Base-by-base conservation (phyloP, 371 early-diverging fungal genomes). In the Nematocida homosporus region DNA sequence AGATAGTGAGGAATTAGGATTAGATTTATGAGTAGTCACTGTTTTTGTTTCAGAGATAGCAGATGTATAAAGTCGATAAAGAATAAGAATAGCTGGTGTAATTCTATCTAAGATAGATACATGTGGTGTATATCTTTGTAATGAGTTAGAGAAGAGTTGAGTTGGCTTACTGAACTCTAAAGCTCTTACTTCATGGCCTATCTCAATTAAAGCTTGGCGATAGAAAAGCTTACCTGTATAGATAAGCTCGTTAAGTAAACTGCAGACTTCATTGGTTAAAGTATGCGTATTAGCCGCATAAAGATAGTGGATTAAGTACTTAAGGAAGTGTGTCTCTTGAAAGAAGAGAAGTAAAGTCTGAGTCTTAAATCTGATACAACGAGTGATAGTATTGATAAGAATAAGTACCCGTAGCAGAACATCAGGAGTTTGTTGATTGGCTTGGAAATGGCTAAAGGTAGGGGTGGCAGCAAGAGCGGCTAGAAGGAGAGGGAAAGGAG, bases 261-360 rank as follows among this genome's bases (percentile, higher is more conserved):
- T 16, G 38, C 75, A 72, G 6, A 72, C 34, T 38, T 72, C 75
- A 37, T 72, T 72, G 27, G 75, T 72, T 16, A 72, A 30, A 13
- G 52, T 61, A 42, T 60, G 61, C 10, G 63, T 72, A 40, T 35
- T 20, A 13, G 50, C 63, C 6, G 18, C 37, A 41, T 72, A 42
- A 5, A 61, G 52, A 40, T 72, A 72, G 37, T 6, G 18, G 16
- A 42, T 44, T 47, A 48, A 25, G 13, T 30, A 34, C 4, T 50
- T 27, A 16, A 57, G 23, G 42, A 72, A 27, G 10, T 38, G n/a
- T 32, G 75, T 50, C 4, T 8, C 18, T 29, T 35, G 6, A 3
- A 72, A 25, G 34, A 72, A 72, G 0, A 25, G 30, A 20, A 44
- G 25, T 4, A 51, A 23, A 25, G 32, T 40, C 0, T 29, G 3